Evolutionary conservation across 2,329 filamentous ascomycete species (phyloP).

Genomic region (Neonectria faginata): DNA sequence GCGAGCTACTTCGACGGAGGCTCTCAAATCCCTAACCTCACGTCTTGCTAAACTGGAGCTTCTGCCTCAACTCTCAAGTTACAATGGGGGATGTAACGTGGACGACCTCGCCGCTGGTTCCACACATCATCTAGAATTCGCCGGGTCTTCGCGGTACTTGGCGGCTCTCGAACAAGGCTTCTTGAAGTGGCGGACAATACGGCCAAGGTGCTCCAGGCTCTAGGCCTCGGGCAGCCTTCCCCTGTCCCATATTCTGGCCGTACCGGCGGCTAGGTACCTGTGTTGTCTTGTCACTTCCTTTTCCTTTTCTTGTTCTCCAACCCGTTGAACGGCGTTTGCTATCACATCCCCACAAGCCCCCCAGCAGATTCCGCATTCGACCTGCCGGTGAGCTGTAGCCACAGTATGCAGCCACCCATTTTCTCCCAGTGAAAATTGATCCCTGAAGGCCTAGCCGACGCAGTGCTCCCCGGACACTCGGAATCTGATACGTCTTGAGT

Average conservation of each 20-base stretch:
- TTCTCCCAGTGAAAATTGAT: constrained; percentile 12
- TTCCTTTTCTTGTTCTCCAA: constrained; percentile 3
- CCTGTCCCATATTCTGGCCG: constrained; percentile 6
- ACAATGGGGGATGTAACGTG: background rate
- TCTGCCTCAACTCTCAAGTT: background rate
- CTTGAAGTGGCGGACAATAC: background rate
- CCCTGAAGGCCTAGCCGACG: constrained; percentile 12
- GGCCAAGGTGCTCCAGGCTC: constrained; percentile 1
- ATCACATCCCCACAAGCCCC: constrained; percentile 16
- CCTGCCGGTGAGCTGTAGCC: constrained; percentile 16
- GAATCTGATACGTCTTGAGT: constrained; percentile 24
- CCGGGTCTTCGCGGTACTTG: background rate
- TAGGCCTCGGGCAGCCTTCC: background rate
- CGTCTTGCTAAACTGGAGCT: background rate
- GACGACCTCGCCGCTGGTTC: background rate
- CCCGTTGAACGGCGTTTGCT: background rate
- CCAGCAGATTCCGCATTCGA: constrained; percentile 15
- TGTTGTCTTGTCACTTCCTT: constrained; percentile 10
- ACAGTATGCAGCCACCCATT: constrained; percentile 16
- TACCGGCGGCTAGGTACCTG: constrained; percentile 21
- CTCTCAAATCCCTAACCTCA: background rate
- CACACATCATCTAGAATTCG: background rate
- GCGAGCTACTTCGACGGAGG: background rate
- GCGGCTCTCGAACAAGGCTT: background rate
- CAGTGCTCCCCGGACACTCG: constrained; percentile 11